Conservation (phyloP, 2,329 filamentous ascomycete genomes). For the Seiridium cupressi region DNA sequence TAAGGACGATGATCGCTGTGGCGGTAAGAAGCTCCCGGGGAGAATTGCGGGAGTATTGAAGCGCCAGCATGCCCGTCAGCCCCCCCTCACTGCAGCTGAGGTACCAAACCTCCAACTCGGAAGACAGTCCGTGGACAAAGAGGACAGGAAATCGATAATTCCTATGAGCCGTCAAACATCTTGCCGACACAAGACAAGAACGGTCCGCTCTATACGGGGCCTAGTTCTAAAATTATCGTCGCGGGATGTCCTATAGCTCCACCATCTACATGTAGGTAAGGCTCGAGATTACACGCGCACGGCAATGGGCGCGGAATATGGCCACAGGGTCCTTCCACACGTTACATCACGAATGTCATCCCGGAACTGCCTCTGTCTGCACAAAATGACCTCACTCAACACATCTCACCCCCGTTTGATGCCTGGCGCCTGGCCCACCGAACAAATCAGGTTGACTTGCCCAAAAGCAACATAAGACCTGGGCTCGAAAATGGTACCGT, state of each 20-base stretch:
- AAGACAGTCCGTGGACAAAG: neutral
- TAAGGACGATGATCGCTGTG: slow-evolving; percentile 17
- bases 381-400: neutral
- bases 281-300: slow-evolving; percentile 1
- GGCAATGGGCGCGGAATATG: neutral
- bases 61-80: slow-evolving; percentile 18
- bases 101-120: slow-evolving; percentile 1
- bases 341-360: neutral
- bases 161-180: neutral
- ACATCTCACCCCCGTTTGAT: neutral
- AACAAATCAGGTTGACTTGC: neutral
- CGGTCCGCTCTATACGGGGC: neutral
- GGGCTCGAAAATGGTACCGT: neutral
- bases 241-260: neutral
- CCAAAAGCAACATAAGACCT: neutral
- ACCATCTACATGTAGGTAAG: neutral
- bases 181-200: neutral
- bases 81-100: neutral
- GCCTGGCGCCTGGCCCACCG: neutral
- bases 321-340: neutral
- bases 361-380: too few species aligned
- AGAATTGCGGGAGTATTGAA: slow-evolving; percentile 17
- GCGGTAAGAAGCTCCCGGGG: slow-evolving; percentile 8
- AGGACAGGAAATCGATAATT: neutral
- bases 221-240: slow-evolving; percentile 1